phyloP scores from a whole-genome alignment of 805 yeast genomes.

The Kluyveromyces siamensis region DNA sequence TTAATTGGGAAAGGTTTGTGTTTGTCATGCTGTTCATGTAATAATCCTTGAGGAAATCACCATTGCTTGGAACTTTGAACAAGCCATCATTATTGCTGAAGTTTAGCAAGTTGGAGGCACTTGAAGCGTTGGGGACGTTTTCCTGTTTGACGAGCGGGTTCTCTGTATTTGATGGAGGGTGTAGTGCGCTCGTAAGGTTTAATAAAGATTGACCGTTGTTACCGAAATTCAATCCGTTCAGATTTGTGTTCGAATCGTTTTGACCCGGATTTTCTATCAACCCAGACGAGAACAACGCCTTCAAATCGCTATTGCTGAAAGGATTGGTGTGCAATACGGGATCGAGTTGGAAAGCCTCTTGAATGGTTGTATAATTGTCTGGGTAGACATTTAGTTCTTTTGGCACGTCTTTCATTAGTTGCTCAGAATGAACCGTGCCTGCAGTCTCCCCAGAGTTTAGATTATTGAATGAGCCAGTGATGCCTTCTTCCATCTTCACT shows the following conservation, averaged over 20 bases:
- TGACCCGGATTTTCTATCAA: not conserved
- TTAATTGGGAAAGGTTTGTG: not conserved
- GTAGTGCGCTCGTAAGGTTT: not conserved
- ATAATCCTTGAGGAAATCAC: constrained; percentile 17
- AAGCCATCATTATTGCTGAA: constrained; percentile 12
- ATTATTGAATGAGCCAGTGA: not conserved
- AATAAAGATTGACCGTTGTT: not conserved
- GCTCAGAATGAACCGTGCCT: not conserved
- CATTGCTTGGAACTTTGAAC: constrained; percentile 20
- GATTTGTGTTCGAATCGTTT: not conserved
- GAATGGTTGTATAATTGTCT: constrained; percentile 3
- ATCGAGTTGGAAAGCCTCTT: constrained; percentile 24
- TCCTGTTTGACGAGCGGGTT: not conserved
- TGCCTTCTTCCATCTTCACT: constrained; percentile 8
- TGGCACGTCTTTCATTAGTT: constrained; percentile 1
- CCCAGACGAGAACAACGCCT: constrained; percentile 10
- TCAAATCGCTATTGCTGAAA: constrained; percentile 16
- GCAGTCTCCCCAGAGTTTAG: not conserved
- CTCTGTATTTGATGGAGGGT: not conserved
- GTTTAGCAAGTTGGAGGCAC: constrained; percentile 1
- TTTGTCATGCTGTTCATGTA: constrained; percentile 5
- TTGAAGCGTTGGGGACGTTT: not conserved
- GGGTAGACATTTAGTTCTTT: constrained; percentile 1
- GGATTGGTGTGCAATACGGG: constrained; percentile 24
- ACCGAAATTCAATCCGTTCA: not conserved